Evolutionary conservation across 495 filamentous ascomycete genomes (phyloP), one percentile per base, ranked within the genome.

Genomic region (Penicillium argentinense): DNA sequence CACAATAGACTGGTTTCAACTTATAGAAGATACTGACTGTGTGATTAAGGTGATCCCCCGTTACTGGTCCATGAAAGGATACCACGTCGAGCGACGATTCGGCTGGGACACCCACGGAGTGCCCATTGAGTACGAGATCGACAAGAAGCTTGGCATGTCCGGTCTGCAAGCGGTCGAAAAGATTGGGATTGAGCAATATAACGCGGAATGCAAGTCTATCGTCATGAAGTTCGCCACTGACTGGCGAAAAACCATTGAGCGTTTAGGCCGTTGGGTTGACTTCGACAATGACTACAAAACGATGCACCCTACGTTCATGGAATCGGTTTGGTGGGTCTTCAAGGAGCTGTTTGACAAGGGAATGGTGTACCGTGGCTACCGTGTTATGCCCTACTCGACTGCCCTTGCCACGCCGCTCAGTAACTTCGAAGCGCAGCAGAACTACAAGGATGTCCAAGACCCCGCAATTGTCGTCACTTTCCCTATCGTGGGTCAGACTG

Each of bases 21-120:
- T n/a, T n/a, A 21, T 5, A 5, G 11, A 26, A 26, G n/a, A 0
- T 36, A 4, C 33, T 36, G 21, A 36, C 21, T 9, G 2, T 18
- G 33, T 9, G 33, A 2, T 9, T 36, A 18, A n/a, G n/a, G n/a
- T 36, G 21, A 93, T 97, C 54, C 91, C 92, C 1, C 73, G 91
- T 53, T 97, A 96, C 63, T 97, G 93, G 93, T 90, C 91, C 25
- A 96, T 96, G 90, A 95, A 95, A 67, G 93, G 93, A 9, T 83
- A 84, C 59, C 84, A 92, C 72, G 92, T 97, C 19, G 77, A 78
- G 56, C 69, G 78, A 39, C 69, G 83, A 28, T 87, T 87, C 55
- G 83, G 83, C 29, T 86, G 83, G 93, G 93, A 98, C 63, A 97
- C 93, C 13, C 93, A 98, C 64, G 93, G 93, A 45, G 72, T 98